Evolutionary conservation across 2,329 filamentous ascomycete genomes (phyloP).

Genomic region (Ceratocystis ficicola): DNA sequence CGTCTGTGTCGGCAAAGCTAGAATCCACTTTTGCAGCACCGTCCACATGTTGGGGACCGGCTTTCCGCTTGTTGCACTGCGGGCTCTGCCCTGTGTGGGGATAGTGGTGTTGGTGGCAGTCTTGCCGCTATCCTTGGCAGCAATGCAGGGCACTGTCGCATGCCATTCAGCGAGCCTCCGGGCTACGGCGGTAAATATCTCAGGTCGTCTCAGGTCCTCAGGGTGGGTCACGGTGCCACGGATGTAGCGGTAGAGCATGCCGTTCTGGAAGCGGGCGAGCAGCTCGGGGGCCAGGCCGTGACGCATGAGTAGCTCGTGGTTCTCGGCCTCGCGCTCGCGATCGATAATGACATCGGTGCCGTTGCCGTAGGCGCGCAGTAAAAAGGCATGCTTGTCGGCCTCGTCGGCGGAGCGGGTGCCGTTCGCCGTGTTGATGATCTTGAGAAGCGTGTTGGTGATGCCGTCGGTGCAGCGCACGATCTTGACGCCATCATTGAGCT

Average conservation of each 20-base stretch:
- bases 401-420: constrained; percentile 60
- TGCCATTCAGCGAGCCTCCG: constrained; percentile 86
- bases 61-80: constrained; percentile 48
- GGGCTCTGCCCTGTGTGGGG: constrained; percentile 22
- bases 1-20: constrained; percentile 64
- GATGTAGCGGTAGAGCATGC: constrained; percentile 88
- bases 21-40: constrained; percentile 91
- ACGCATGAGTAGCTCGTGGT: constrained; percentile 76
- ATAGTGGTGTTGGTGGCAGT: background rate
- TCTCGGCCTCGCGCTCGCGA: constrained; percentile 67
- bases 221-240: constrained; percentile 68
- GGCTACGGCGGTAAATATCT: constrained; percentile 73
- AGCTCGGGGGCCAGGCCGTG: constrained; percentile 74
- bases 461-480: constrained; percentile 91
- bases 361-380: constrained; percentile 87
- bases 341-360: constrained; percentile 94
- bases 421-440: constrained; percentile 55
- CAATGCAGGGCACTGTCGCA: constrained; percentile 52
- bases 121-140: constrained; percentile 30
- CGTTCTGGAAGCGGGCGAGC: constrained; percentile 86
- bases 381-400: constrained; percentile 70
- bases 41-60: constrained; percentile 84
- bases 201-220: constrained; percentile 61
- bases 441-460: constrained; percentile 88
- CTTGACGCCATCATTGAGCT: constrained; percentile 40